These are phyloP conservation scores for Trypanosoma boissoni DNA, from an alignment of 208 protist genomes.

Conservation along the genomic window DNA sequence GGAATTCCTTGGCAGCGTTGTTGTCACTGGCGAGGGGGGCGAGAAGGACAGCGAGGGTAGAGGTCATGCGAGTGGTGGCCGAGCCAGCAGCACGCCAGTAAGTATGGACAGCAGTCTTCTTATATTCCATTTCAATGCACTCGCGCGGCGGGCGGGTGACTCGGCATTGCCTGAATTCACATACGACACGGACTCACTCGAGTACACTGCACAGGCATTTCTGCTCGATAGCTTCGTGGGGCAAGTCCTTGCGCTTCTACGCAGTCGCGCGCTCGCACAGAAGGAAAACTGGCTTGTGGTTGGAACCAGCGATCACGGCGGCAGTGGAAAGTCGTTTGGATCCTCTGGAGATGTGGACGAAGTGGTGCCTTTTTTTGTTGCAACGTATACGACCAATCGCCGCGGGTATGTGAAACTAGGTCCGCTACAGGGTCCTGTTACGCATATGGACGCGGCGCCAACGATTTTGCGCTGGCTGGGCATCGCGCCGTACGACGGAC, in stretches of 20 bases:
- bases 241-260: constrained; percentile 56
- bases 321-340: constrained; percentile 42
- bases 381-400: constrained; percentile 47
- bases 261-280: constrained; percentile 41
- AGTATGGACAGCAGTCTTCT: constrained; percentile 54
- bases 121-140: constrained; percentile 67
- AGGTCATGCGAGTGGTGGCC: too few species aligned
- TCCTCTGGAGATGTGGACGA: constrained; percentile 23
- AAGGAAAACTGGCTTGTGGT: constrained; percentile 84
- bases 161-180: constrained; percentile 41
- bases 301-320: constrained; percentile 64
- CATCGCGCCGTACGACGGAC: constrained; percentile 56
- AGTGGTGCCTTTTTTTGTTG: constrained; percentile 61
- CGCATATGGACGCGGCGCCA: constrained; percentile 67
- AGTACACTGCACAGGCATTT: constrained; percentile 67
- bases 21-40: constrained; percentile 23
- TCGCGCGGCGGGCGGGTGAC: constrained; percentile 53
- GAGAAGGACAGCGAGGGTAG: constrained; percentile 34
- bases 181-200: constrained; percentile 40
- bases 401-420: constrained; percentile 39
- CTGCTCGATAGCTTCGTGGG: constrained; percentile 66
- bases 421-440: constrained; percentile 37
- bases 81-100: too few species aligned
- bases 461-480: constrained; percentile 75
- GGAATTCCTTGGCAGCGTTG: constrained; percentile 49